phyloP scores from a whole-genome alignment of 1,284 basidiomycete genomes.

The Austropuccinia psidii region DNA sequence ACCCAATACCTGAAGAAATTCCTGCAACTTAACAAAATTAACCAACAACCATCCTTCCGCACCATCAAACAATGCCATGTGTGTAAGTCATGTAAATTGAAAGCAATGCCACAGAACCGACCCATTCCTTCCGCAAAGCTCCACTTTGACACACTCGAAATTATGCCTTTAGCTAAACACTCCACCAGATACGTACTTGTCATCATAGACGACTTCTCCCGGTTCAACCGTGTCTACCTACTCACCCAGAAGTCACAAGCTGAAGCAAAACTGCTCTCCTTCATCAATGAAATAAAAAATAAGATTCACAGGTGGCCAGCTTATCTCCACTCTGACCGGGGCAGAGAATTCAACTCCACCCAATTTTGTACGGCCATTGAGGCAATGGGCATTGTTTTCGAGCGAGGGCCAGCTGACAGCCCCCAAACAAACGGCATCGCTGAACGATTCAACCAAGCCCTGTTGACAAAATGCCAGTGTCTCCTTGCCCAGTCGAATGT shows the following conservation, averaged over 20 bases:
- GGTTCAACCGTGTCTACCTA: background rate
- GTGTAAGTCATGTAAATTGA: background rate
- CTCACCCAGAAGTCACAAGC: background rate
- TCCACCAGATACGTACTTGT: background rate
- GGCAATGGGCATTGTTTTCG: background rate
- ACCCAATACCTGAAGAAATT: background rate
- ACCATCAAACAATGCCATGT: background rate
- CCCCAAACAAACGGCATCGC: background rate
- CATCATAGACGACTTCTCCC: constrained; percentile 5
- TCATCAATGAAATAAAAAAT: background rate
- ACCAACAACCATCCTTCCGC: background rate
- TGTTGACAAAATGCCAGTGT: background rate
- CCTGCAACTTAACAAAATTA: background rate
- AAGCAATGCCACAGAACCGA: background rate
- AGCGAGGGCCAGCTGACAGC: background rate
- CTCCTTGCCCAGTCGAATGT: background rate
- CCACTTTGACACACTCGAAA: background rate
- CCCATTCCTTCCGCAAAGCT: background rate
- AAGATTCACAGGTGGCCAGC: background rate
- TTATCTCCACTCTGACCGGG: background rate
- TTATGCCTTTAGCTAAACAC: background rate
- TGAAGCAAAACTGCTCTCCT: background rate
- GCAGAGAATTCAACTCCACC: background rate
- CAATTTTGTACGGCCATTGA: background rate
- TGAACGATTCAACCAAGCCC: constrained; percentile 8